Percentiles rank a stretch among this genome's conserved stretches.
Evolutionary conservation across 208 protist genomes (phyloP).

Genomic region (Endotrypanum monterogeii): DNA sequence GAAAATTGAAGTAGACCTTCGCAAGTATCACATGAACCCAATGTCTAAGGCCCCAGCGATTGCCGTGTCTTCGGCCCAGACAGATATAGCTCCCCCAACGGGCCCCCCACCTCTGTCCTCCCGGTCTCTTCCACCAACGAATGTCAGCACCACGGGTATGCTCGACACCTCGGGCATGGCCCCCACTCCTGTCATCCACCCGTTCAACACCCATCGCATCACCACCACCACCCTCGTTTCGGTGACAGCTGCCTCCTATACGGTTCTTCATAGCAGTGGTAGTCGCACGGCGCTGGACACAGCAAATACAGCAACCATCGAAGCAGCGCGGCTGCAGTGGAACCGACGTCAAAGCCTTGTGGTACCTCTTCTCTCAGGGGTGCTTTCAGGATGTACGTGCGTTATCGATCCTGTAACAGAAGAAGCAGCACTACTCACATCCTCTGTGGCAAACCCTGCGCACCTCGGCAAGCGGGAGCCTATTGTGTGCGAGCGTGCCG

Average conservation of each 20-base stretch:
- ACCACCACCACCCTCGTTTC: conserved; percentile 48
- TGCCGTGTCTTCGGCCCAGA: background rate
- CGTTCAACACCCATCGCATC: conserved; percentile 42
- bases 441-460: background rate
- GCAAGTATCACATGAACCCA: conserved; percentile 12
- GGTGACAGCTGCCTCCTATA: conserved; percentile 50
- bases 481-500: conserved; percentile 29
- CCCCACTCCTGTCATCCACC: conserved; percentile 62
- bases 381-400: conserved; percentile 11
- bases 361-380: conserved; percentile 11
- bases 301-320: conserved; percentile 17
- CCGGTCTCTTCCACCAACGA: background rate
- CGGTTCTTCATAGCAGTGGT: conserved; percentile 19
- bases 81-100: background rate
- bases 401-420: conserved; percentile 26
- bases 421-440: conserved; percentile 5
- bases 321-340: conserved; percentile 43
- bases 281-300: conserved; percentile 23
- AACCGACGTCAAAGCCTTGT: conserved; percentile 33
- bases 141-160: background rate
- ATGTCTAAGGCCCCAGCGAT: conserved; percentile 10
- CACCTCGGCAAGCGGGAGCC: conserved; percentile 2
- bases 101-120: background rate
- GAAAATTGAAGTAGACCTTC: conserved; percentile 17
- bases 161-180: conserved; percentile 25